Conservation (phyloP, 257 asterid species). For the Paulownia fortunei region DNA sequence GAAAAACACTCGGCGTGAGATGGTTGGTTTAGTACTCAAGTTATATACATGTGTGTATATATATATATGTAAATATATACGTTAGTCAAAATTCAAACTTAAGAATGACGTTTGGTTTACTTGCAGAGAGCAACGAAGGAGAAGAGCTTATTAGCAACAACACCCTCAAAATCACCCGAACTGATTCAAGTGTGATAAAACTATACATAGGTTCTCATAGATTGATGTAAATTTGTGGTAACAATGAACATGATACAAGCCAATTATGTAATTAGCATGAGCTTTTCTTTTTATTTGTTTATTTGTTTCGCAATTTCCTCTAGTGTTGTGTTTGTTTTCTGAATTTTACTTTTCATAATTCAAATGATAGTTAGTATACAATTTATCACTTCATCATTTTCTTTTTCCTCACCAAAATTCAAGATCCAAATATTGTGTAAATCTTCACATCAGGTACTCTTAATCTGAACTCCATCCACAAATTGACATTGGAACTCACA, state of each 20-base stretch:
- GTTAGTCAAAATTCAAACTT: not conserved
- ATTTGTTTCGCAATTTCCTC: not conserved
- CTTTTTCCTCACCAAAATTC: not conserved
- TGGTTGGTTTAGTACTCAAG: conserved; percentile 39
- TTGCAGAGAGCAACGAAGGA: conserved; percentile 42
- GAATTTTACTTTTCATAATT: too few species aligned
- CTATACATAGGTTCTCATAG: not conserved
- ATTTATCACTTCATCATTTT: too few species aligned
- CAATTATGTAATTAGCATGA: not conserved
- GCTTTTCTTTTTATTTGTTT: not conserved
- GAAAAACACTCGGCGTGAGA: conserved; percentile 52
- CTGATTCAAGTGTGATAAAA: conserved; percentile 37
- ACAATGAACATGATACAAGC: not conserved
- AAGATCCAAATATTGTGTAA: not conserved
- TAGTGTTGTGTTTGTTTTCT: not conserved
- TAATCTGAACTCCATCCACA: not conserved
- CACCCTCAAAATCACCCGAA: conserved; percentile 48
- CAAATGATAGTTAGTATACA: too few species aligned
- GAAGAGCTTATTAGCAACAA: conserved; percentile 35
- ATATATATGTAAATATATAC: not conserved
- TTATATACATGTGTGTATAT: not conserved
- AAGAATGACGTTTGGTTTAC: not conserved
- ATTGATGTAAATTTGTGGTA: conserved; percentile 8
- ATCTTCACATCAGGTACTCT: too few species aligned
- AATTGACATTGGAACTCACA: conserved; percentile 4